A percentile compares a stretch with the other conserved stretches of the same genome.
phyloP scores from a whole-genome alignment of 257 asterid genomes.

The Apocynum venetum region DNA sequence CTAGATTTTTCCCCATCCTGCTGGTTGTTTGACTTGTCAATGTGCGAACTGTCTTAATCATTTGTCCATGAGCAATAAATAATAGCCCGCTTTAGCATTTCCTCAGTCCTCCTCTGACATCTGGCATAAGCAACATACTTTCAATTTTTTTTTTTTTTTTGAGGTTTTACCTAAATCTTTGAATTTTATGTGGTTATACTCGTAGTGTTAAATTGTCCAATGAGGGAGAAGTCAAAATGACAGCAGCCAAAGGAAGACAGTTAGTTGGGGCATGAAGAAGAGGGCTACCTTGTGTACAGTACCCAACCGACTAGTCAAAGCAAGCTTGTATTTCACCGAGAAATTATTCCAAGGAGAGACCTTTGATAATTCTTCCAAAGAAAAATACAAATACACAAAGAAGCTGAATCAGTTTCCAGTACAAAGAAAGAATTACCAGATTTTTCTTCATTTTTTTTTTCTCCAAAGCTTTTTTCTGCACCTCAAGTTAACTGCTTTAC shows the following conservation, averaged over 20 bases:
- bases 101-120: too few species aligned
- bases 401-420: background rate
- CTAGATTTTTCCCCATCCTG: too few species aligned
- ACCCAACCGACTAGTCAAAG: slow-evolving; percentile 13
- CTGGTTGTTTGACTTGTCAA: too few species aligned
- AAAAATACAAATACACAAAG: background rate
- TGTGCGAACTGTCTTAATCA: too few species aligned
- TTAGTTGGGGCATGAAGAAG: slow-evolving; percentile 9
- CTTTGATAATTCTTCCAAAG: background rate
- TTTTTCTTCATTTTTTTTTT: background rate
- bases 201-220: background rate
- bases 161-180: too few species aligned
- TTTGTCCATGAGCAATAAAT: too few species aligned
- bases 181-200: too few species aligned
- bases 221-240: slow-evolving; percentile 1
- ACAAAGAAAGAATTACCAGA: background rate
- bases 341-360: background rate
- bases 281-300: background rate
- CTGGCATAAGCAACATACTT: too few species aligned
- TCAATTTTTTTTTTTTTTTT: too few species aligned
- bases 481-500: background rate
- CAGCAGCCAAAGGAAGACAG: slow-evolving; percentile 8
- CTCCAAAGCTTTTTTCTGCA: background rate
- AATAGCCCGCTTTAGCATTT: too few species aligned
- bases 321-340: background rate